Evolutionary conservation across 108 stramenopile species (phyloP).

Genomic region (Skeletonema costatum): DNA sequence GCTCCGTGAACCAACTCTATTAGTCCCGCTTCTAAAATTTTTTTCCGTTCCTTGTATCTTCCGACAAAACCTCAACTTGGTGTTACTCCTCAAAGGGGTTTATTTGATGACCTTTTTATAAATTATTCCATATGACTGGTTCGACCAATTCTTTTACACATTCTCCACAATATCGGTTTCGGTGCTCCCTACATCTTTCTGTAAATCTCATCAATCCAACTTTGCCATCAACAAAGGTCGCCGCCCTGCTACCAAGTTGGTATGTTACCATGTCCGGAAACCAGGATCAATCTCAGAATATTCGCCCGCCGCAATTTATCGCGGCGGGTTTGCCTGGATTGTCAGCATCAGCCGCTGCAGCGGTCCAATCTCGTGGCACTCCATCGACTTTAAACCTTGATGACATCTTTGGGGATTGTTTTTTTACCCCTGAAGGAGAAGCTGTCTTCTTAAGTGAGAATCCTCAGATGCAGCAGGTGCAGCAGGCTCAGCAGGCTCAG

Average conservation of each 20-base stretch:
- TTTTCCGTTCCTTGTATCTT: no score
- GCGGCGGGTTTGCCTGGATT: slow-evolving; percentile 35
- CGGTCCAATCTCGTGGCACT: slow-evolving; percentile 72
- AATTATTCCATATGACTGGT: no score
- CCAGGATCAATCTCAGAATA: slow-evolving; percentile 26
- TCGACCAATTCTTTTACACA: no score
- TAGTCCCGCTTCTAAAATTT: no score
- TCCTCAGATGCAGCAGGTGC: slow-evolving; percentile 39
- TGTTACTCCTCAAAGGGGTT: no score
- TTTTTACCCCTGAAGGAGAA: slow-evolving; percentile 90
- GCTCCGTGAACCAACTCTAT: no score
- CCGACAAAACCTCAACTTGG: no score
- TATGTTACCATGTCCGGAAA: slow-evolving; percentile 35
- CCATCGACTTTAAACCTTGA: slow-evolving; percentile 84
- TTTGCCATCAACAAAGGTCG: background rate
- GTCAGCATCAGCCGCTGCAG: slow-evolving; percentile 27
- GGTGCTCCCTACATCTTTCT: no score
- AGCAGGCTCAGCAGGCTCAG: slow-evolving; percentile 30
- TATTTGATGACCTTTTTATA: no score
- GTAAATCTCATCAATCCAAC: no score
- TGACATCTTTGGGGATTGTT: slow-evolving; percentile 91
- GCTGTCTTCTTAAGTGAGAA: slow-evolving; percentile 81
- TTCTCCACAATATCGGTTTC: no score
- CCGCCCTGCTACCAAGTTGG: background rate
- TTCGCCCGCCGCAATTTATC: slow-evolving; percentile 46